Evolutionary conservation across 345 rosid genomes (phyloP).

Genomic region (Gossypium turneri): DNA sequence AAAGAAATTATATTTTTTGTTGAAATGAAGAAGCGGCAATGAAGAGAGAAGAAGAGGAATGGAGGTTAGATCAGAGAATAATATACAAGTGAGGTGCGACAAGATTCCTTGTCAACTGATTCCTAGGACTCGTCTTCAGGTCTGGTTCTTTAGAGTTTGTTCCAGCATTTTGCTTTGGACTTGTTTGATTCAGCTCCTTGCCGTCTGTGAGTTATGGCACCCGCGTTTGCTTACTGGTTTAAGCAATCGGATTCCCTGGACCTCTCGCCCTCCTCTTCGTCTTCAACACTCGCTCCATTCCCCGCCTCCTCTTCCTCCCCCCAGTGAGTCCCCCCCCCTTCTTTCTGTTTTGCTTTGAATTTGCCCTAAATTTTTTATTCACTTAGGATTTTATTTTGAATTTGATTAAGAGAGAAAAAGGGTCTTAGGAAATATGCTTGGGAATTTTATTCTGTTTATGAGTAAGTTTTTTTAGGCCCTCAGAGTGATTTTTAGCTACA

Average conservation of each 20-base stretch:
- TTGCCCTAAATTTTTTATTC: neutral
- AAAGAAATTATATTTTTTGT: neutral
- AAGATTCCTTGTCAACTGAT: constrained; percentile 50
- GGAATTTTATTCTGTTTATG: neutral
- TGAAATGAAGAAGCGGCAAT: constrained; percentile 66
- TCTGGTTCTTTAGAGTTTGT: constrained; percentile 84
- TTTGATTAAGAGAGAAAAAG: neutral
- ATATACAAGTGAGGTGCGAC: constrained; percentile 48
- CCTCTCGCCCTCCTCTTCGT: constrained; percentile 29
- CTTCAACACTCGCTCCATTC: constrained; percentile 32
- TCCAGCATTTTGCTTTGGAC: constrained; percentile 95
- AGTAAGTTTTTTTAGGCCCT: neutral
- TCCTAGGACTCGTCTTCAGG: constrained; percentile 65
- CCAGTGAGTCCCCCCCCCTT: constrained; percentile 40
- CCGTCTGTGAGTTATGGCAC: constrained; percentile 87
- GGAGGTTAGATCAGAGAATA: constrained; percentile 76
- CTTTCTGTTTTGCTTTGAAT: constrained; percentile 1
- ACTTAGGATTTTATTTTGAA: neutral
- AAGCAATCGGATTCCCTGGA: constrained; percentile 41
- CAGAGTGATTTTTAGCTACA: neutral
- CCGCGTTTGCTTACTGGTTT: constrained; percentile 50
- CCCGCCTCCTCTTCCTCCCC: constrained; percentile 51
- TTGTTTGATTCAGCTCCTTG: constrained; percentile 86
- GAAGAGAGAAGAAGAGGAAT: constrained; percentile 55
- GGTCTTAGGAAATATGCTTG: neutral